Evolutionary conservation across 768 basidiomycete genomes (phyloP), one percentile per base, ranked within the genome.

Genomic region (Baorangia bicolor): DNA sequence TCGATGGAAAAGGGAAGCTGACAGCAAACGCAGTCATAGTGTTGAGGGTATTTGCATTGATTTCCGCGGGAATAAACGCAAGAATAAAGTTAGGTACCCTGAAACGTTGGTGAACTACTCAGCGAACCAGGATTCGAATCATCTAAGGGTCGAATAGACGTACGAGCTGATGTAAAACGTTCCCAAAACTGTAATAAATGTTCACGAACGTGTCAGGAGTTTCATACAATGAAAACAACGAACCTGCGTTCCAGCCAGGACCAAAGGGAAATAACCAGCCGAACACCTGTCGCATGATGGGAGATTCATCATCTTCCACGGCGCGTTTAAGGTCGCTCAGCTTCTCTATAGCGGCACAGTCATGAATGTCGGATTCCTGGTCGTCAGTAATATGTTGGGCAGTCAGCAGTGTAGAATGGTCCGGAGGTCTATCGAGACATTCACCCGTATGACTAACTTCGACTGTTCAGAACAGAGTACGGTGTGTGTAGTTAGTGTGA

Each of bases 111-210:
- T 50, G 18, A 54, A 47, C 55, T 30, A 43, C 55, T 59, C 58
- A 60, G 69, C 50, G 49, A 55, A 57, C 51, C 61, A 50, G 53
- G 59, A 57, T 61, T 56, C 53, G 55, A 58, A 55, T 43, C 55
- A 41, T 38, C 52, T 27, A 48, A 39, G 48, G 49, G 54, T 18
- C 41, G 39, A 58, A 57, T 50, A 49, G 57, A 82, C 91, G 67
- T 70, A 94, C 93, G 92, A 95, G 79, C 91, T 94, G 74, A 95
- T 95, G 77, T 95, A 95, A 78, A 95, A 94, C 20, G 94, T 95
- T 58, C 90, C 94, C 28, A 95, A 78, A 53, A 97, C 83, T 82
- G 60, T 30, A 43, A 50, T 34, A 51, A 56, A 57, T 44, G 31
- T 61, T 69, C 45, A 68, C 53, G 58, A 64, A 61, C 50, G 64